Base-by-base conservation (phyloP, 352 stramenopile genomes). In the Pythium phragmiticola region DNA sequence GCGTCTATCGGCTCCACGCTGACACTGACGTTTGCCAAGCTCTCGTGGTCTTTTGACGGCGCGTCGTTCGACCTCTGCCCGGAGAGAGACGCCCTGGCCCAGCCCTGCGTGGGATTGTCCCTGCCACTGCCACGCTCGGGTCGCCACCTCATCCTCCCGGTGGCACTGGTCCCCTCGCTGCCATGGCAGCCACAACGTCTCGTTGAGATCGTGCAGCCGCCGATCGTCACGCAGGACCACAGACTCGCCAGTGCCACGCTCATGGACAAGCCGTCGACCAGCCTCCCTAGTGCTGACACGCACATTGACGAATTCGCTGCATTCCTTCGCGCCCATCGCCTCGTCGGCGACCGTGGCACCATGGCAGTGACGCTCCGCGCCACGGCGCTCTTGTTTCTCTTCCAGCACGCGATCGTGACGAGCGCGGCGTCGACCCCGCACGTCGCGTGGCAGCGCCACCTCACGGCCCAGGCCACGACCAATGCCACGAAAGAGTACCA, bases 381-480 rank as follows among this genome's bases (percentile, higher is more conserved):
- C 16, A 72, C 78, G 12, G 78, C 66, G 13, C 48, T 88, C 53
- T 55, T 88, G 0, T 87, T 75, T 53, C 65, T 89, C 36, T 84
- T 89, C 49, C 75, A 89, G 51, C 57, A 77, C 47, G 78, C 76
- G n/a, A 59, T 66, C 2, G 65, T 84, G 2, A 62, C 74, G 43
- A 43, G 51, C 4, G 6, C 42, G 21, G 60, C 51, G 1, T n/a
- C 52, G 2, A 62, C 34, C 1, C 7, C 28, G 8, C 14, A 48
- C 11, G 37, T 60, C 4, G 56, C 63, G 14, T 68, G 61, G 61
- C 45, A 63, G 37, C 61, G 61, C 34, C 61, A 63, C 50, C 45
- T 67, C 12, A 34, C 23, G 33, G 23, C 43, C 8, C 13, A 23
- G 17, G 47, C 60, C n/a, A 13, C 34, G 34, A 54, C 47, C 2